Evolutionary conservation across 345 rosid species (phyloP).

Genomic region (Laguncularia racemosa): DNA sequence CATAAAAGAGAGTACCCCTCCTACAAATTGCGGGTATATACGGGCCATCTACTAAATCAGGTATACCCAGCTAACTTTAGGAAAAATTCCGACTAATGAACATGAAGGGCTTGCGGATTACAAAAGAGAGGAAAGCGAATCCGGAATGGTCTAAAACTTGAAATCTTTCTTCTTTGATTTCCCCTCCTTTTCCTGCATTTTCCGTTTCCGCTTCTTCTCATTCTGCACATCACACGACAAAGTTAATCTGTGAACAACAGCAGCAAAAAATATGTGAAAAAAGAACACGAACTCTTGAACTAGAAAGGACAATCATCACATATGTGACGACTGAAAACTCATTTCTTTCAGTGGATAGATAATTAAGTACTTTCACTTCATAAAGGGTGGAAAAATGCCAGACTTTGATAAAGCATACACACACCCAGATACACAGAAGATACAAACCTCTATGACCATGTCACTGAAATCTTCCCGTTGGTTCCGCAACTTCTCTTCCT

Average conservation of each 20-base stretch:
- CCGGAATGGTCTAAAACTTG: constrained; percentile 37
- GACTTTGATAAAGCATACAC: background rate
- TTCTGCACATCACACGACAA: constrained; percentile 40
- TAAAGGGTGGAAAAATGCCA: background rate
- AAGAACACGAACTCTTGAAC: too few relatives aligned
- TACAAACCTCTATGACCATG: constrained; percentile 93
- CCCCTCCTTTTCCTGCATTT: constrained; percentile 89
- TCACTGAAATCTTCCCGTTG: constrained; percentile 96
- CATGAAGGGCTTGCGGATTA: too few relatives aligned
- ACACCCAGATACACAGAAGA: background rate
- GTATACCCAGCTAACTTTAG: too few relatives aligned
- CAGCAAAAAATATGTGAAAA: background rate
- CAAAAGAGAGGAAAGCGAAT: too few relatives aligned
- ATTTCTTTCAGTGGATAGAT: background rate
- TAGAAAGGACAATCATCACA: too few relatives aligned
- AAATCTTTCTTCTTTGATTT: constrained; percentile 93
- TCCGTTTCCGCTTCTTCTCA: constrained; percentile 87
- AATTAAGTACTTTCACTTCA: too few relatives aligned
- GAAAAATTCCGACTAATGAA: too few relatives aligned
- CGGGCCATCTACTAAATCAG: too few relatives aligned
- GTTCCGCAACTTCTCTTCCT: constrained; percentile 87
- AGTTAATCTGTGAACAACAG: background rate
- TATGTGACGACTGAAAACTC: background rate
- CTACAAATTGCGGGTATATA: too few relatives aligned
- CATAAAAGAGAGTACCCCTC: too few relatives aligned